phyloP scores from a whole-genome alignment of 2,329 filamentous ascomycete species.

The Sporothrix globosa region DNA sequence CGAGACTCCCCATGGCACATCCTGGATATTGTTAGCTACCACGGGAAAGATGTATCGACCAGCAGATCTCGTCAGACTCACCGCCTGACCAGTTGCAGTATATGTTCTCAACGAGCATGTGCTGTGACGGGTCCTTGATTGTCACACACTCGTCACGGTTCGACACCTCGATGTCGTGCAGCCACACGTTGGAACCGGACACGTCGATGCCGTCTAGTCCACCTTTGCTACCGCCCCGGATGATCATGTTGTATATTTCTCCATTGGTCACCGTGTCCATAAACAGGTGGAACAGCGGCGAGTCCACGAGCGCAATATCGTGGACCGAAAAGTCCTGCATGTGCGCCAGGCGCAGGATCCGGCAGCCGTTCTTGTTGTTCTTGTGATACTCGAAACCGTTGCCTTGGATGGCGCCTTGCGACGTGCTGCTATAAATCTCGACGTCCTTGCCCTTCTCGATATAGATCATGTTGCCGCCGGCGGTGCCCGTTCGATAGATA shows the following conservation, averaged over 20 bases:
- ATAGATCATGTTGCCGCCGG: slow-evolving; percentile 39
- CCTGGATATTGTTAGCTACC: slow-evolving; percentile 40
- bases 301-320: slow-evolving; percentile 54
- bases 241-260: slow-evolving; percentile 59
- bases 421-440: slow-evolving; percentile 50
- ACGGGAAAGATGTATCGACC: not conserved
- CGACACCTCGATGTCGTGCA: slow-evolving; percentile 63
- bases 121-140: slow-evolving; percentile 50
- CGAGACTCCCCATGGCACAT: slow-evolving; percentile 60
- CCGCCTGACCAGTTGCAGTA: slow-evolving; percentile 64
- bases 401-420: slow-evolving; percentile 55
- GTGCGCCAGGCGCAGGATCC: slow-evolving; percentile 51
- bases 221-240: slow-evolving; percentile 54
- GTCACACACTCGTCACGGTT: slow-evolving; percentile 61
- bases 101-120: slow-evolving; percentile 62
- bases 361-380: slow-evolving; percentile 44
- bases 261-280: slow-evolving; percentile 49
- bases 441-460: slow-evolving; percentile 47
- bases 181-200: slow-evolving; percentile 58
- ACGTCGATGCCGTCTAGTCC: slow-evolving; percentile 62
- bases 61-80: not conserved
- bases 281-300: slow-evolving; percentile 38
- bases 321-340: slow-evolving; percentile 53
- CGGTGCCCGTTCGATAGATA: slow-evolving; percentile 36
- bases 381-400: slow-evolving; percentile 53